phyloP scores from a whole-genome alignment of 306 rosid species.

The Acacia acuminata region DNA sequence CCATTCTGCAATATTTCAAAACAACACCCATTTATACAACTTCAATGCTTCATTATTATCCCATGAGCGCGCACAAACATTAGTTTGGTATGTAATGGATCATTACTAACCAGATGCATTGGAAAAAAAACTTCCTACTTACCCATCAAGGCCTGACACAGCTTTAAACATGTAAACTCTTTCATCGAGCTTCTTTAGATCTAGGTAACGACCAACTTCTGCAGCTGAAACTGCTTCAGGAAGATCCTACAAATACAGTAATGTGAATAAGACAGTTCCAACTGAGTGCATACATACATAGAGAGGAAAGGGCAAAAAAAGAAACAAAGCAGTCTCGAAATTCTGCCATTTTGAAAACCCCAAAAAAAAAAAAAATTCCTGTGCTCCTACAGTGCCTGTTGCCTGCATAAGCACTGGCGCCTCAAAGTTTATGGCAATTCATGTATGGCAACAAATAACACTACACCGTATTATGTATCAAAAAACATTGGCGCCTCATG shows the following conservation, averaged over 20 bases:
- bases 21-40: neutral
- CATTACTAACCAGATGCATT: slow-evolving; percentile 11
- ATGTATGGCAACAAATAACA: neutral
- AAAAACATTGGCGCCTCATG: neutral
- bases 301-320: slow-evolving; percentile 4
- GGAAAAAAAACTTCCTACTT: slow-evolving; percentile 36
- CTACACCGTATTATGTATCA: neutral
- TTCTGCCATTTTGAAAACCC: neutral
- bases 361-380: neutral
- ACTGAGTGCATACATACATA: neutral
- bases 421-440: slow-evolving; percentile 8
- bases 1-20: slow-evolving; percentile 63
- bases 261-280: slow-evolving; percentile 16
- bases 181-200: slow-evolving; percentile 95
- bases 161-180: slow-evolving; percentile 96
- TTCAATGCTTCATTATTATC: neutral
- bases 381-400: neutral
- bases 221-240: slow-evolving; percentile 81
- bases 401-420: slow-evolving; percentile 1
- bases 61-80: neutral
- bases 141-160: slow-evolving; percentile 93
- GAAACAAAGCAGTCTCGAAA: neutral
- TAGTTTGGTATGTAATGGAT: slow-evolving; percentile 4
- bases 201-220: slow-evolving; percentile 83
- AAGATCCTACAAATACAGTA: slow-evolving; percentile 66